Evolutionary conservation across 176 grass and related monocot genomes (phyloP), one percentile per base, ranked within the genome.

Genomic region (Themeda triandra): DNA sequence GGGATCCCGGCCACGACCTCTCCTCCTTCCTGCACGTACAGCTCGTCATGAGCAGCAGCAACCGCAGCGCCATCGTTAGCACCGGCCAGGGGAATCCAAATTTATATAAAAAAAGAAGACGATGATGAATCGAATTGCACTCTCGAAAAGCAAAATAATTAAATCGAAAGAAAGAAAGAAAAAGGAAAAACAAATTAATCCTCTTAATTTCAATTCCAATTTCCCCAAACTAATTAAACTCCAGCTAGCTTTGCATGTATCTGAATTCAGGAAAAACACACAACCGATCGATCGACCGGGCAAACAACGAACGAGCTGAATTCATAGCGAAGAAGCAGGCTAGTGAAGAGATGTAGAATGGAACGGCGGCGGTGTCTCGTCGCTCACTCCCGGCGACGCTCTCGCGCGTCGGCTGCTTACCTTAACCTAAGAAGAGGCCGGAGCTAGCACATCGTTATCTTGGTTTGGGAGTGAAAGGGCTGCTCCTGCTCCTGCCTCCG

Each of bases 381-480:
- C 49, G 14, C n/a, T n/a, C n/a, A n/a, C 21, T 18, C 31, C 51
- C 19, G 46, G 19, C n/a, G n/a, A n/a, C n/a, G n/a, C n/a, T n/a
- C n/a, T n/a, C n/a, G n/a, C n/a, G n/a, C n/a, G n/a, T n/a, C n/a
- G n/a, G n/a, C 39, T 28, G 21, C 83, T 90, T 75, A 91, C 89
- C 89, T 91, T 90, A 71, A 84, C 89, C 89, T 91, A 91, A 76
- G 84, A 91, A 76, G 84, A 76, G 64, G 69, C 4, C 39, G 81
- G 87, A 95, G 21, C 71, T 74, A 74, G 67, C 74, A 93, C 91
- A 98, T 99, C 96, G 86, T 94, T 96, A 83, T 99, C 94, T 77
- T 64, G 66, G 77, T 64, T 81, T 79, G 75, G 83, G 30, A 11
- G 69, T 92, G 93, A 95, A 95, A 95, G 85, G 83, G 75, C 69